Percentiles rank a stretch among this genome's conserved stretches.
Conservation (phyloP, 805 yeast genomes). For the Ogataea ganodermae region DNA sequence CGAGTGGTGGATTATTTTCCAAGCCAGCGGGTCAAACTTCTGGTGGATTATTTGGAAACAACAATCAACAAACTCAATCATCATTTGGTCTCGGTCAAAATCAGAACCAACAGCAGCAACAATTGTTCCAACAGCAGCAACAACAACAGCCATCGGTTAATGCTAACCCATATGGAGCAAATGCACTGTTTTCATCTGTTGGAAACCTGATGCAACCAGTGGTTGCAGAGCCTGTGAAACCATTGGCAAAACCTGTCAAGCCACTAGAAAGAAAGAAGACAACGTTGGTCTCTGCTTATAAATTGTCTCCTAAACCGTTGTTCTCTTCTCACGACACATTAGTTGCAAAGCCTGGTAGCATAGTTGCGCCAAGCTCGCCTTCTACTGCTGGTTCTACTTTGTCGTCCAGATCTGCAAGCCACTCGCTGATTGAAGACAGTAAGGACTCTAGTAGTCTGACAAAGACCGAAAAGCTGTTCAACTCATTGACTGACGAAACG, state of each 20-base stretch:
- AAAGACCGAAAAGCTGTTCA: constrained; percentile 36
- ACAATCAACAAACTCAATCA: constrained; percentile 10
- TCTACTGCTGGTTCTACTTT: constrained; percentile 24
- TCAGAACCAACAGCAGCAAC: constrained; percentile 18
- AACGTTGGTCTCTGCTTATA: constrained; percentile 60
- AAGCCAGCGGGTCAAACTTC: constrained; percentile 24
- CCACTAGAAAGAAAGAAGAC: constrained; percentile 56
- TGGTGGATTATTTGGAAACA: constrained; percentile 48
- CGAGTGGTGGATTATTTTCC: constrained; percentile 16
- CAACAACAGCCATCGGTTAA: constrained; percentile 36
- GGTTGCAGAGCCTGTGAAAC: constrained; percentile 48
- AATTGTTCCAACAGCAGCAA: constrained; percentile 26
- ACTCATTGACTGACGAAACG: constrained; percentile 60
- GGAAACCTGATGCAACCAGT: constrained; percentile 39
- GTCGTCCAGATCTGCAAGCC: constrained; percentile 29
- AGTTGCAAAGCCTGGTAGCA: constrained; percentile 26
- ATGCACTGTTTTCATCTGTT: constrained; percentile 58
- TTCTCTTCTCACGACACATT: constrained; percentile 37
- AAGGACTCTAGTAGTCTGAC: constrained; percentile 14
- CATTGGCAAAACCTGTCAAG: constrained; percentile 51
- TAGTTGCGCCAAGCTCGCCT: constrained; percentile 23
- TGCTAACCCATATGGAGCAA: constrained; percentile 77
- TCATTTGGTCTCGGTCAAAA: constrained; percentile 15
- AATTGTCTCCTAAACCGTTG: constrained; percentile 64
- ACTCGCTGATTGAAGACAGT: constrained; percentile 24